These are phyloP conservation scores for Amanita exitialis DNA, from an alignment of 768 basidiomycete species.

Conservation along the genomic window DNA sequence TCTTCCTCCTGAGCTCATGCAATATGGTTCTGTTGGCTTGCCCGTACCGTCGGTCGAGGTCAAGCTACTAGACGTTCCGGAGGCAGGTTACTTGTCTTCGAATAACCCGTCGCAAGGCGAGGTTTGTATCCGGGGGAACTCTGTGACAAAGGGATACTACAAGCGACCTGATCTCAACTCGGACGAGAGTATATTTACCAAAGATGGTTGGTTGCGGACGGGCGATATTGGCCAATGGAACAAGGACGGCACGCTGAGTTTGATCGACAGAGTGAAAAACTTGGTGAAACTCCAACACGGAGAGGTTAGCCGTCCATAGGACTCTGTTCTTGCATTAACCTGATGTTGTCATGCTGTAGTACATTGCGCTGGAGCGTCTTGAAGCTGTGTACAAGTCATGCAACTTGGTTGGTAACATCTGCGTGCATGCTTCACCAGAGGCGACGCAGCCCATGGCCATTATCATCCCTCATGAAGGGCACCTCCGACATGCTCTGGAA, in stretches of 20 bases:
- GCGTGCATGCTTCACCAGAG: constrained; percentile 67
- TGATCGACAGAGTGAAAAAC: constrained; percentile 95
- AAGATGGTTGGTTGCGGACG: constrained; percentile 89
- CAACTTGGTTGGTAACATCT: constrained; percentile 71
- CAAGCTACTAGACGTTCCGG: constrained; percentile 75
- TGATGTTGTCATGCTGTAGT: constrained; percentile 30
- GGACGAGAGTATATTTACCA: constrained; percentile 75
- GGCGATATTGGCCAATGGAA: constrained; percentile 97
- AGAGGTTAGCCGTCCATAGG: constrained; percentile 38
- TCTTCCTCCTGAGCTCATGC: constrained; percentile 75
- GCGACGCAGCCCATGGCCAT: constrained; percentile 82
- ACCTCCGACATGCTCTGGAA: constrained; percentile 55
- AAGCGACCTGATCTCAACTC: constrained; percentile 85
- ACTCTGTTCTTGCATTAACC: not conserved
- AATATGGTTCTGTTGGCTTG: constrained; percentile 71
- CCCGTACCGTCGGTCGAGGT: constrained; percentile 84
- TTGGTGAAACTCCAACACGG: constrained; percentile 77
- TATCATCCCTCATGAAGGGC: constrained; percentile 70
- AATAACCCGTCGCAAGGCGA: constrained; percentile 76
- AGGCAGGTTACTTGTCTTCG: constrained; percentile 75
- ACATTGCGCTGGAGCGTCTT: constrained; percentile 86
- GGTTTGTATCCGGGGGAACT: constrained; percentile 79
- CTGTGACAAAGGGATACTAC: constrained; percentile 83
- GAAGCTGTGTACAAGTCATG: constrained; percentile 84
- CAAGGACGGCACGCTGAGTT: constrained; percentile 73